These are phyloP conservation scores for Phaffomyces antillensis DNA, from an alignment of 805 yeast genomes.

Conservation along the genomic window DNA sequence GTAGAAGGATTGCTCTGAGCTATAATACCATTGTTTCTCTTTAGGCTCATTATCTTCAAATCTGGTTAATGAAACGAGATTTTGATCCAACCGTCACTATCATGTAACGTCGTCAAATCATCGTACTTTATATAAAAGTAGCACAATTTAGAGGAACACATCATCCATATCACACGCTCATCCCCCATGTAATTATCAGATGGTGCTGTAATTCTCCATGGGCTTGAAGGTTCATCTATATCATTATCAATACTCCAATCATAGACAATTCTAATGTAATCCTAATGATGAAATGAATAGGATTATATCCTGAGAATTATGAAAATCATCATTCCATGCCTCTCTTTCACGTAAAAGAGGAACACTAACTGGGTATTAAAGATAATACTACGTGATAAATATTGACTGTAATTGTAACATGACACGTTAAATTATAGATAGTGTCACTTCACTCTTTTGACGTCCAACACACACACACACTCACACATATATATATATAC, in stretches of 20 bases:
- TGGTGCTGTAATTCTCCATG: slow-evolving; percentile 44
- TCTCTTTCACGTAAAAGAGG: too few species aligned
- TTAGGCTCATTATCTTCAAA: slow-evolving; percentile 7
- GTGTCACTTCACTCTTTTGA: too few species aligned
- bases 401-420: too few species aligned
- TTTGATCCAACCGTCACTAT: slow-evolving; percentile 22
- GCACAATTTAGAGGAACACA: slow-evolving; percentile 20
- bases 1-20: too few species aligned
- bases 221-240: slow-evolving; percentile 38
- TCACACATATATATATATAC: too few species aligned
- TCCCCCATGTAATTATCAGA: slow-evolving; percentile 53
- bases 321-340: slow-evolving; percentile 26
- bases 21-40: background rate
- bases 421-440: too few species aligned
- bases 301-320: slow-evolving; percentile 21
- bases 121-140: slow-evolving; percentile 18
- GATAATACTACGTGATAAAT: too few species aligned
- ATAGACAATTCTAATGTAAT: slow-evolving; percentile 28
- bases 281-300: slow-evolving; percentile 6
- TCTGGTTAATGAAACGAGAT: slow-evolving; percentile 14
- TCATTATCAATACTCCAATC: slow-evolving; percentile 21
- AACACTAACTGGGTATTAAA: too few species aligned
- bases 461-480: too few species aligned
- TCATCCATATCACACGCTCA: slow-evolving; percentile 46
- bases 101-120: slow-evolving; percentile 15